Evolutionary conservation across 768 basidiomycete genomes (phyloP), one percentile per base, ranked within the genome.

Genomic region (Termitomyces sp.): DNA sequence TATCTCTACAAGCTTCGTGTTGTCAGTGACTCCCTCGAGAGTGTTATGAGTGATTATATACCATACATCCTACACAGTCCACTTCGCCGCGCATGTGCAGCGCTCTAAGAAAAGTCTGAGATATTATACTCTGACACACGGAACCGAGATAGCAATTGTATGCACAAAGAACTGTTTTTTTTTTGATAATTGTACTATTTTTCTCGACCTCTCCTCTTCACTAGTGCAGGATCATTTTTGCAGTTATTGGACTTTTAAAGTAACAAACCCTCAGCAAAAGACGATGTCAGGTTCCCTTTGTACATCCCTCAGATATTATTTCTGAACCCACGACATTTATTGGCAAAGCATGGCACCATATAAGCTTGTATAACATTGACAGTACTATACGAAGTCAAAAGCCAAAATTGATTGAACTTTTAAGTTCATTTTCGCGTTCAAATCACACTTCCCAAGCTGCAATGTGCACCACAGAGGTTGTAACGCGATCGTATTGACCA

Each of bases 381-480:
- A 20, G 20, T 20, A 20, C 20, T 20, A 20, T 20, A 20, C 20
- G 20, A 20, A 20, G 20, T 20, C 20, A 20, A 20, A 20, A 20
- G 20, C 20, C 20, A 20, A 20, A 20, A 20, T 20, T 20, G 20
- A 20, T 20, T 20, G 20, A 20, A 20, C 20, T 20, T 20, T 20
- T 20, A 20, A 20, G 20, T 20, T 20, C 42, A 37, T 14, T 60
- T 37, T 63, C 12, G 64, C 64, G 46, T 63, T 54, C 53, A 63
- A 40, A 60, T 67, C 64, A 48, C 66, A 65, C 56, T 40, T 56
- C 4, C 66, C 66, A 7, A 87, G 84, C 10, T 86, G 74, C 50
- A 91, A 68, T 8, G 86, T 20, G 20, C 89, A 71, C 89, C 91
- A 20, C 62, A 83, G 69, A 0, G 90, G 91, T 71, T 91, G 89